Evolutionary conservation across 208 protist species (phyloP).

Genomic region (Crithidia expoeki): DNA sequence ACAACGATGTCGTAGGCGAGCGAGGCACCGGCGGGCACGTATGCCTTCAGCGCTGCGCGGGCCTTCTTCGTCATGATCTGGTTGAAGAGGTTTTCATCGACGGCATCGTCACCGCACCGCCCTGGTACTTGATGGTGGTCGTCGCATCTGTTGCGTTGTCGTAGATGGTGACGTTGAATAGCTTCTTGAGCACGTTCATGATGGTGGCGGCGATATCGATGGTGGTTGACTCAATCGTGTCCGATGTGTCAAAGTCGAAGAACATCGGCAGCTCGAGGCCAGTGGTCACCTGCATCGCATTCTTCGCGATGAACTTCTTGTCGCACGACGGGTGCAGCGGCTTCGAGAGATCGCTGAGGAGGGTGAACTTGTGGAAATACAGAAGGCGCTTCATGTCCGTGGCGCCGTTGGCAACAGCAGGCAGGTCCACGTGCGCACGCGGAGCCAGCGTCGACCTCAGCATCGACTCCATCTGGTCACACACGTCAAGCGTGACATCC

Average conservation of each 20-base stretch:
- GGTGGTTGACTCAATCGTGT: not conserved
- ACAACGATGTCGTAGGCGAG: slow-evolving; percentile 18
- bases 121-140: slow-evolving; percentile 12
- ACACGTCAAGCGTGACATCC: slow-evolving; percentile 9
- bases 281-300: slow-evolving; percentile 16
- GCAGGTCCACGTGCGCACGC: not conserved
- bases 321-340: not conserved
- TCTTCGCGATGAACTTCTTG: slow-evolving; percentile 9
- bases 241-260: slow-evolving; percentile 9
- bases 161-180: slow-evolving; percentile 17
- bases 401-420: not conserved
- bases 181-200: slow-evolving; percentile 7
- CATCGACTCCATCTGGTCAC: slow-evolving; percentile 2
- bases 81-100: slow-evolving; percentile 9
- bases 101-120: slow-evolving; percentile 10
- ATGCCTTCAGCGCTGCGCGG: slow-evolving; percentile 4
- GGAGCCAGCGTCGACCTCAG: not conserved
- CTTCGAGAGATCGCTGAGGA: not conserved
- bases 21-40: slow-evolving; percentile 5
- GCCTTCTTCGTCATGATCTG: slow-evolving; percentile 7
- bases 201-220: slow-evolving; percentile 4
- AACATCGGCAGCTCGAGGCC: slow-evolving; percentile 2
- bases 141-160: slow-evolving; percentile 10
- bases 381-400: not conserved
- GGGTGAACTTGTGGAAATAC: slow-evolving; percentile 15